A percentile compares a stretch with the other conserved stretches of the same genome.
Conservation (phyloP, 164 flowering plant species). For the Magnolia changhungtana region DNA sequence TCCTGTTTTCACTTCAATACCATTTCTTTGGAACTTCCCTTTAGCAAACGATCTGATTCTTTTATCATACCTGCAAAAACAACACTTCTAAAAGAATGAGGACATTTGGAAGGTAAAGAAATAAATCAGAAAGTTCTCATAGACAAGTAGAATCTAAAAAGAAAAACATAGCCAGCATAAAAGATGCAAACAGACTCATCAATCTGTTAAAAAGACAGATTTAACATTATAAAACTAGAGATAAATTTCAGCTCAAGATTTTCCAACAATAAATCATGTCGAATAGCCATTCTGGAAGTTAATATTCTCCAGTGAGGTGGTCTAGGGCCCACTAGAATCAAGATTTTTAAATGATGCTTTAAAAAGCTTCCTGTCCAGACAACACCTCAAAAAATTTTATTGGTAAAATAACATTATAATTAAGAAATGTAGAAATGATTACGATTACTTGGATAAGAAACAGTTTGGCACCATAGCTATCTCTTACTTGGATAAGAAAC, state of each 20-base stretch:
- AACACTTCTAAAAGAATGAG: conserved; percentile 6
- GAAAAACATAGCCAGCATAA: background rate
- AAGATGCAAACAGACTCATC: background rate
- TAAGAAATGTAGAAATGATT: background rate
- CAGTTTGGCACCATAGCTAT: too few relatives aligned
- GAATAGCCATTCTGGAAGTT: background rate
- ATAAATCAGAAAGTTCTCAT: conserved; percentile 1
- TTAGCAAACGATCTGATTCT: too few relatives aligned
- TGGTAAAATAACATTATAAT: too few relatives aligned
- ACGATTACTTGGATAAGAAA: too few relatives aligned
- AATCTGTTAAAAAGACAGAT: too few relatives aligned
- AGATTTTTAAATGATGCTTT: background rate
- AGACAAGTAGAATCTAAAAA: background rate
- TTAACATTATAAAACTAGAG: too few relatives aligned
- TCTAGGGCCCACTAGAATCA: background rate
- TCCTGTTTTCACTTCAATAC: too few relatives aligned
- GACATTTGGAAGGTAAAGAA: background rate
- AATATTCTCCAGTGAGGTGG: background rate
- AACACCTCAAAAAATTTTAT: background rate
- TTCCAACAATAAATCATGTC: background rate
- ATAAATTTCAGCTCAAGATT: background rate
- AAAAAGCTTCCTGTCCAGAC: background rate
- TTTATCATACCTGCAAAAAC: conserved; percentile 31
- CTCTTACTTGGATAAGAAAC: too few relatives aligned
- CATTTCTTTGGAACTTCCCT: too few relatives aligned